Conservation (phyloP, 1,284 basidiomycete genomes). For the Xanthoconium separans region DNA sequence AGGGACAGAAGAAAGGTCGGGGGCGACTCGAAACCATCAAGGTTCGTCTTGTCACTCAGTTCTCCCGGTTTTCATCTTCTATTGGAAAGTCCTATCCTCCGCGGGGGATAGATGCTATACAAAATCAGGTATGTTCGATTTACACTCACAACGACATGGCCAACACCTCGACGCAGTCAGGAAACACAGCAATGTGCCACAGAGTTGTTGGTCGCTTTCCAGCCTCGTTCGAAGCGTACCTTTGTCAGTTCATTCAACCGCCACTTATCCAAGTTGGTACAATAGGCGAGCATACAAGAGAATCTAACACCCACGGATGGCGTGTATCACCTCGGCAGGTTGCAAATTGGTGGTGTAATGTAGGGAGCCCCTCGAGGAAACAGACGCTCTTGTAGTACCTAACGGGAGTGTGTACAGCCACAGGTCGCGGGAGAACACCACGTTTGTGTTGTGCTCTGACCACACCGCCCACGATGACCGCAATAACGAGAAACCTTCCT, state of each 20-base stretch:
- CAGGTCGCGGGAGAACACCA: not conserved
- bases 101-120: slow-evolving; percentile 76
- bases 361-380: too few relatives aligned
- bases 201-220: not conserved
- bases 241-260: slow-evolving; percentile 39
- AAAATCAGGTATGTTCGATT: slow-evolving; percentile 59
- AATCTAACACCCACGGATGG: slow-evolving; percentile 6
- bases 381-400: too few relatives aligned
- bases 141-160: slow-evolving; percentile 86
- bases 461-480: slow-evolving; percentile 51
- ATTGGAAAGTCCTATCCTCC: slow-evolving; percentile 80
- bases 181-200: slow-evolving; percentile 47
- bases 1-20: slow-evolving; percentile 51
- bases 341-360: too few relatives aligned
- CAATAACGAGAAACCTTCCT: slow-evolving; percentile 74
- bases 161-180: slow-evolving; percentile 61
- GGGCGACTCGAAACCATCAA: slow-evolving; percentile 66
- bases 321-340: slow-evolving; percentile 18
- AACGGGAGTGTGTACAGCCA: too few relatives aligned
- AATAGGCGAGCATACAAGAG: slow-evolving; percentile 19
- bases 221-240: not conserved
- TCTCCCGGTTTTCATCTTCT: not conserved
- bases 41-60: slow-evolving; percentile 41
- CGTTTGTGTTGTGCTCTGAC: slow-evolving; percentile 4
- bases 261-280: slow-evolving; percentile 40